phyloP scores from a whole-genome alignment of 2,329 filamentous ascomycete genomes.

The Helotiales sp. region DNA sequence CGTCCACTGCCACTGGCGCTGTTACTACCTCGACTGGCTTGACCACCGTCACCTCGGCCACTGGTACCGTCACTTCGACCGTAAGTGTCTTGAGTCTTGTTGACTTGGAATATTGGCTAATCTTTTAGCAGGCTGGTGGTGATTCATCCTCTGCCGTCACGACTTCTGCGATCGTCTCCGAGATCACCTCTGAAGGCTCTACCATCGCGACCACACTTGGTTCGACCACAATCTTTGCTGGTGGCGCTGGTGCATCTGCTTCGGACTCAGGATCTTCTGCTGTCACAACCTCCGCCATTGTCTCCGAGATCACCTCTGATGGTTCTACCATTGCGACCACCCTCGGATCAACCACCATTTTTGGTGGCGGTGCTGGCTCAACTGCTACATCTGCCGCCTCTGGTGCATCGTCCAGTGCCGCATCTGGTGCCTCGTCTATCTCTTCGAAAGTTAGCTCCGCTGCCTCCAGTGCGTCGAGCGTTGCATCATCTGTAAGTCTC shows the following conservation, averaged over 20 bases:
- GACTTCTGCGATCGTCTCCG: constrained; percentile 20
- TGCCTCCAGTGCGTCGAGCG: constrained; percentile 5
- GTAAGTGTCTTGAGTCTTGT: background rate
- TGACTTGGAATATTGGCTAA: background rate
- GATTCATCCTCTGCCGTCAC: constrained; percentile 22
- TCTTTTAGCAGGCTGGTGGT: constrained; percentile 1
- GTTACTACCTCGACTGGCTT: background rate
- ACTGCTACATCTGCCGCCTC: constrained; percentile 12
- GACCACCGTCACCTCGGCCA: background rate
- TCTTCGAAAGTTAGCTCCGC: constrained; percentile 14
- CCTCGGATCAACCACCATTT: constrained; percentile 30
- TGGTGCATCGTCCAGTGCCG: constrained; percentile 8
- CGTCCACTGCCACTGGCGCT: constrained; percentile 1
- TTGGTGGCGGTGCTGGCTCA: constrained; percentile 9
- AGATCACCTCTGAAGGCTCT: constrained; percentile 16
- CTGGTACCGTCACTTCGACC: background rate
- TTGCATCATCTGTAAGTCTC: constrained; percentile 3
- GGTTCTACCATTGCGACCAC: constrained; percentile 25
- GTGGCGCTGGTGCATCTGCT: constrained; percentile 8
- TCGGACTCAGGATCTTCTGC: constrained; percentile 16
- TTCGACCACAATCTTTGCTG: constrained; percentile 22
- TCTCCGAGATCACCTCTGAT: constrained; percentile 24
- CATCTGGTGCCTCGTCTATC: constrained; percentile 6
- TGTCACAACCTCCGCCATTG: constrained; percentile 29
- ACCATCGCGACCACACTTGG: constrained; percentile 19